Percentiles rank a stretch among this genome's conserved stretches.
Conservation (phyloP, 768 basidiomycete species). For the Leccinum subtestaceum region DNA sequence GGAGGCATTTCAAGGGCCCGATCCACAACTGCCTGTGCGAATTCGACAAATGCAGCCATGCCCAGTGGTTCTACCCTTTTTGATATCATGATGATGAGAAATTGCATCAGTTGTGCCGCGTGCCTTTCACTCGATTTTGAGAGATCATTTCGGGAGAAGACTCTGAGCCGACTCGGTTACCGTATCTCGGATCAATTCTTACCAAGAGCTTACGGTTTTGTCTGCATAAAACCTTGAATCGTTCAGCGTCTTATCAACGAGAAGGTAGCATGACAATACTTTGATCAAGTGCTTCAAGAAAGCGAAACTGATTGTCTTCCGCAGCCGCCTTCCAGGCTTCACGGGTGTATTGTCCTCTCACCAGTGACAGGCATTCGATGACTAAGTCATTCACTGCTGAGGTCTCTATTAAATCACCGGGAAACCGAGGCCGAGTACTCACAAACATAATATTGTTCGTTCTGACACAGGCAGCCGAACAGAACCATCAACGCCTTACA, state of each 20-base stretch:
- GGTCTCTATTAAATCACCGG: neutral
- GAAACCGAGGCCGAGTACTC: conserved; percentile 8
- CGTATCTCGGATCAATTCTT: neutral
- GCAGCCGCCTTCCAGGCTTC: conserved; percentile 24
- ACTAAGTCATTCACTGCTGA: conserved; percentile 19
- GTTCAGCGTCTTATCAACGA: conserved; percentile 2
- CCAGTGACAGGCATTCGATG: conserved; percentile 18
- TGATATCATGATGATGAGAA: conserved; percentile 21
- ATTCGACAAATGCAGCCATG: conserved; percentile 3
- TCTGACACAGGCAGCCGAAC: conserved; percentile 21
- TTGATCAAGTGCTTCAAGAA: conserved; percentile 18
- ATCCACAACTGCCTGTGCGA: conserved; percentile 17
- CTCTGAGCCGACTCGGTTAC: conserved; percentile 10
- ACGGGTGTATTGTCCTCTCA: conserved; percentile 10
- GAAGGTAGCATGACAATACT: conserved; percentile 13
- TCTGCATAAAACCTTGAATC: conserved; percentile 13
- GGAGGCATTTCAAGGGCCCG: conserved; percentile 12
- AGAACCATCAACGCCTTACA: conserved; percentile 29
- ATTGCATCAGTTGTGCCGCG: conserved; percentile 25
- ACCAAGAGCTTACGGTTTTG: conserved; percentile 15
- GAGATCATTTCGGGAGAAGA: conserved; percentile 8
- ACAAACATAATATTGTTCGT: conserved; percentile 20
- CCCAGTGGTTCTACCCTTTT: conserved; percentile 14
- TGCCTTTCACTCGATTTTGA: conserved; percentile 2
- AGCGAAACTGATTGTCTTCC: conserved; percentile 8